Evolutionary conservation across 208 protist species (phyloP).

Genomic region (Trypanosoma melophagium): DNA sequence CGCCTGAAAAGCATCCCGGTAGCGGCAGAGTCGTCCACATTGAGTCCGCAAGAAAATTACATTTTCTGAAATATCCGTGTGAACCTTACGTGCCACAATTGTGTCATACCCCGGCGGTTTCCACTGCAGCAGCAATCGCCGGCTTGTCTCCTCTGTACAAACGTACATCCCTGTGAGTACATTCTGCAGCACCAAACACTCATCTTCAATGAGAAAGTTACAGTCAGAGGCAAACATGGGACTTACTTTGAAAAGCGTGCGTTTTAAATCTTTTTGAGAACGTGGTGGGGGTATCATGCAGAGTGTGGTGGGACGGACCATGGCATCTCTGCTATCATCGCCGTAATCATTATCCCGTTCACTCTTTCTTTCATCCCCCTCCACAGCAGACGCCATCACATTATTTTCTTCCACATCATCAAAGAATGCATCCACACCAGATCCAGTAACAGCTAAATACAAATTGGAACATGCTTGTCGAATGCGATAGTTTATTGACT

Average conservation of each 20-base stretch:
- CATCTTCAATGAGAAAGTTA: constrained; percentile 63
- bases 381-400: constrained; percentile 23
- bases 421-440: constrained; percentile 55
- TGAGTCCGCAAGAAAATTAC: constrained; percentile 48
- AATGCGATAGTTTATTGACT: constrained; percentile 46
- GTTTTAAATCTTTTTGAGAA: constrained; percentile 38
- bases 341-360: not conserved
- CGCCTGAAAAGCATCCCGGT: constrained; percentile 65
- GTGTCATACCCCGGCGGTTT: constrained; percentile 53
- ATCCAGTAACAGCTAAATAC: constrained; percentile 66
- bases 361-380: not conserved
- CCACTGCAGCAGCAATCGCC: constrained; percentile 52
- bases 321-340: not conserved
- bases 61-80: constrained; percentile 31
- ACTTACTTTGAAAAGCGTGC: constrained; percentile 61
- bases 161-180: constrained; percentile 68
- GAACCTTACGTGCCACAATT: constrained; percentile 36
- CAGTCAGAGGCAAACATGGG: constrained; percentile 61
- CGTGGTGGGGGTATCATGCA: constrained; percentile 62
- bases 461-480: constrained; percentile 60
- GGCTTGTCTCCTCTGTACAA: constrained; percentile 35
- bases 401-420: constrained; percentile 25
- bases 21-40: constrained; percentile 44
- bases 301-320: constrained; percentile 45
- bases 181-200: constrained; percentile 62